Evolutionary conservation across 305 asterid genomes (phyloP).

Genomic region (Coffea humblotiana): DNA sequence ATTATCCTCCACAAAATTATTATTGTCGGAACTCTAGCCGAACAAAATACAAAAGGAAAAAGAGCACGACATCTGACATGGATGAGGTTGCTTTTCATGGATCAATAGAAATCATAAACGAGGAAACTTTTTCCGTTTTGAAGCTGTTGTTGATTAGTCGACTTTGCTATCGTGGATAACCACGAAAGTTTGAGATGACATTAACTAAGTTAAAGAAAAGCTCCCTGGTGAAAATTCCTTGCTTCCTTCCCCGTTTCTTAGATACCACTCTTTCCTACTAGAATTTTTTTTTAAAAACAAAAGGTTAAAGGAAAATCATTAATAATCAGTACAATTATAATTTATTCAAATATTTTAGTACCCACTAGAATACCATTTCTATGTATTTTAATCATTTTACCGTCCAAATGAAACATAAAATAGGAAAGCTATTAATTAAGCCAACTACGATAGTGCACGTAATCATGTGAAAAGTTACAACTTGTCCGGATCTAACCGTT

Average conservation of each 20-base stretch:
- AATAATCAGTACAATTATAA: background rate
- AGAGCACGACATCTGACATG: background rate
- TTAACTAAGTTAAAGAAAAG: background rate
- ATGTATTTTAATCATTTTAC: background rate
- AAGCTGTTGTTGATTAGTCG: background rate
- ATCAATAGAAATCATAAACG: too few relatives aligned
- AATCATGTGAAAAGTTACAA: background rate
- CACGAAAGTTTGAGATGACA: background rate
- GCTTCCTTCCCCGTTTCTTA: too few relatives aligned
- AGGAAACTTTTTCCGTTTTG: background rate
- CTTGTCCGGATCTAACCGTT: too few relatives aligned
- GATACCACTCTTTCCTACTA: too few relatives aligned
- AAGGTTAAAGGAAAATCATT: background rate
- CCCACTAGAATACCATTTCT: background rate
- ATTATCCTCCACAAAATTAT: too few relatives aligned
- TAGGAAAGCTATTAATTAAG: background rate
- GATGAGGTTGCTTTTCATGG: background rate
- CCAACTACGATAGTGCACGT: too few relatives aligned
- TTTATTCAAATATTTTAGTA: background rate
- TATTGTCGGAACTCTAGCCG: background rate
- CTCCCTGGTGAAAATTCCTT: too few relatives aligned
- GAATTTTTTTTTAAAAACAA: too few relatives aligned
- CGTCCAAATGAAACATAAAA: background rate
- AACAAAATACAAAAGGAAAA: too few relatives aligned
- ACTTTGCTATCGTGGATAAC: background rate